Conservation (phyloP, 192 early-diverging fungal genomes). For the Coemansia javaensis region DNA sequence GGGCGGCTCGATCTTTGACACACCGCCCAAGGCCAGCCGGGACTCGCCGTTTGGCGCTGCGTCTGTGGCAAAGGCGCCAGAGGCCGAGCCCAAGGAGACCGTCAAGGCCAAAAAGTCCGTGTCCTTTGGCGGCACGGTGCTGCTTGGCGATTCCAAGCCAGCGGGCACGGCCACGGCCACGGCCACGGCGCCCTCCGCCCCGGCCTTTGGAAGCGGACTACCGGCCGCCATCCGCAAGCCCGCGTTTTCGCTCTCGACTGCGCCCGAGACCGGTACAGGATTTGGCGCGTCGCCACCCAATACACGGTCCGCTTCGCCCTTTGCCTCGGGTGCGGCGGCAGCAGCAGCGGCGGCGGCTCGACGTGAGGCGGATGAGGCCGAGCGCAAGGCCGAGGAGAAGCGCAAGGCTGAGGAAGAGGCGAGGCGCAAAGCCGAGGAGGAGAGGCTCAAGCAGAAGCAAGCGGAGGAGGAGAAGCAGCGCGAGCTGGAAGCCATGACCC, state of each 20-base stretch:
- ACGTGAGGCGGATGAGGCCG: no score
- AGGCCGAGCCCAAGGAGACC: background rate
- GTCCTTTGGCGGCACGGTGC: background rate
- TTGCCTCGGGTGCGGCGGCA: no score
- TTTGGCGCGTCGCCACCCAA: no score
- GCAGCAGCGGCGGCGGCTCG: background rate
- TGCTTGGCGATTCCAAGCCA: background rate
- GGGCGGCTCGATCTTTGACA: conserved; percentile 2
- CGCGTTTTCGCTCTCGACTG: no score
- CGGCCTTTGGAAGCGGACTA: conserved; percentile 2
- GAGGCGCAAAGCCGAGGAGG: conserved; percentile 10
- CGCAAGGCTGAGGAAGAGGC: background rate
- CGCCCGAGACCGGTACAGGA: no score
- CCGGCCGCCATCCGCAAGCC: no score
- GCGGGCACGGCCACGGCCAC: background rate
- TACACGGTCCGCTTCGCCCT: no score
- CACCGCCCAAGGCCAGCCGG: background rate
- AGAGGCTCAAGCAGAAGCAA: conserved; percentile 8
- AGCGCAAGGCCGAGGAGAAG: background rate
- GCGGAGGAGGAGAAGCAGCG: conserved; percentile 5
- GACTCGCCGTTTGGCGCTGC: background rate
- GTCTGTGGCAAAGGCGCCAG: background rate
- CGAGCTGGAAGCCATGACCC: conserved; percentile 20
- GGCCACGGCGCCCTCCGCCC: no score
- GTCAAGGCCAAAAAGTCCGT: background rate